Evolutionary conservation across 2,329 filamentous ascomycete genomes (phyloP).

Genomic region (Ophiobolus disseminans): DNA sequence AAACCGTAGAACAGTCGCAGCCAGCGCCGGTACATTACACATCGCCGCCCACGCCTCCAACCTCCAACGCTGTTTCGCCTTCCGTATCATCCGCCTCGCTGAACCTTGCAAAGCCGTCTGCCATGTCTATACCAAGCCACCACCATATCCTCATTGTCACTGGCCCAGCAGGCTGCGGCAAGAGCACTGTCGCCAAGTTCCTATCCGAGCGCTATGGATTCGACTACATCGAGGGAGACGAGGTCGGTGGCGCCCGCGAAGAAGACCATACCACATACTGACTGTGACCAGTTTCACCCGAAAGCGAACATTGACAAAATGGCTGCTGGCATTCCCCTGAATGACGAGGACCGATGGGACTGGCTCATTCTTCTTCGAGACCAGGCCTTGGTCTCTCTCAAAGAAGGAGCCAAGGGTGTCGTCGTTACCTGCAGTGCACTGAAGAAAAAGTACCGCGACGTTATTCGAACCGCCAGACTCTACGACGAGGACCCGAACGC

Average conservation of each 20-base stretch:
- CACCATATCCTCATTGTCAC: slow-evolving; percentile 61
- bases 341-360: slow-evolving; percentile 95
- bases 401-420: slow-evolving; percentile 63
- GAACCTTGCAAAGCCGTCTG: slow-evolving; percentile 17
- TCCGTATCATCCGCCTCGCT: slow-evolving; percentile 26
- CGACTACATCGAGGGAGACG: slow-evolving; percentile 61
- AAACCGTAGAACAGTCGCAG: slow-evolving; percentile 41
- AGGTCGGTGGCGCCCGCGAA: slow-evolving; percentile 43
- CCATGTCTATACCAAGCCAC: slow-evolving; percentile 45
- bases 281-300: slow-evolving; percentile 55
- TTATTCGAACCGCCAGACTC: slow-evolving; percentile 58
- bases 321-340: slow-evolving; percentile 81
- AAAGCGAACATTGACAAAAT: slow-evolving; percentile 76
- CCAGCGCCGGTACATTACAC: slow-evolving; percentile 39
- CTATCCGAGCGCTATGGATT: slow-evolving; percentile 53
- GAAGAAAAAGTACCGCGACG: slow-evolving; percentile 94
- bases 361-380: slow-evolving; percentile 72
- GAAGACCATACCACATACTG: neutral
- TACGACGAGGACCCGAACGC: slow-evolving; percentile 55
- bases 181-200: slow-evolving; percentile 59
- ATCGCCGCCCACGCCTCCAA: slow-evolving; percentile 37
- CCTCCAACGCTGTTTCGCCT: slow-evolving; percentile 36
- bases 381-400: slow-evolving; percentile 49
- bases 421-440: slow-evolving; percentile 95
- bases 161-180: slow-evolving; percentile 62